A percentile compares a stretch with the other conserved stretches of the same genome.
Conservation (phyloP, 2,329 filamentous ascomycete genomes). For the Fusarium paranaense region DNA sequence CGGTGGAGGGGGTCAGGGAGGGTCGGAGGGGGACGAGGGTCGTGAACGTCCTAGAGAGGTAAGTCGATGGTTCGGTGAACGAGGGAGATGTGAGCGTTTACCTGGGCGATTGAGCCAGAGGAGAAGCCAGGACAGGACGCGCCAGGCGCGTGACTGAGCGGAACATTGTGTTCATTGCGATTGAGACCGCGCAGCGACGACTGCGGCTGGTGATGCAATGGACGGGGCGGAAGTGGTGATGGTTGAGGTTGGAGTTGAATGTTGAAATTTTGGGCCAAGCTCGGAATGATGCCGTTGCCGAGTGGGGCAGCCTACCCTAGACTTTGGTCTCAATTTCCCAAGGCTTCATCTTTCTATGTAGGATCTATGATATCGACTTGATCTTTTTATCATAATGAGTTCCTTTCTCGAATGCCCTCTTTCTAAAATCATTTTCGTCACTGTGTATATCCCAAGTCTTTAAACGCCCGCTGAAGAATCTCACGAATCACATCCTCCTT, state of each 20-base stretch:
- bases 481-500: conserved; percentile 55
- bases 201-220: conserved; percentile 34
- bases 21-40: conserved; percentile 65
- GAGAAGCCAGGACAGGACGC: conserved; percentile 44
- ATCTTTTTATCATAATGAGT: neutral
- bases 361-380: neutral
- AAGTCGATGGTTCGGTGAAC: conserved; percentile 4
- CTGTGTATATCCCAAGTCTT: conserved; percentile 34
- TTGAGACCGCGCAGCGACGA: conserved; percentile 13
- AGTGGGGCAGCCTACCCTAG: conserved; percentile 37
- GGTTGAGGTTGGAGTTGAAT: conserved; percentile 19
- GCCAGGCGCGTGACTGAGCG: conserved; percentile 47
- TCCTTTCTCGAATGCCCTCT: neutral
- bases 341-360: neutral
- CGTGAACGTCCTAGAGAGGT: conserved; percentile 55
- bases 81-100: conserved; percentile 11
- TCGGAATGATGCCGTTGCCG: conserved; percentile 32
- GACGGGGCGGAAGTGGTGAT: conserved; percentile 27
- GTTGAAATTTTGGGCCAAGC: conserved; percentile 44
- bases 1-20: conserved; percentile 51
- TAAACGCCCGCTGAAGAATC: conserved; percentile 50
- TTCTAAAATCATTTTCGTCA: neutral
- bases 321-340: conserved; percentile 8
- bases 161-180: conserved; percentile 42
- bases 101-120: conserved; percentile 42